Evolutionary conservation across 225 moss, liverwort and hornwort genomes (phyloP).

Genomic region (Physcomitrellopsis africana): DNA sequence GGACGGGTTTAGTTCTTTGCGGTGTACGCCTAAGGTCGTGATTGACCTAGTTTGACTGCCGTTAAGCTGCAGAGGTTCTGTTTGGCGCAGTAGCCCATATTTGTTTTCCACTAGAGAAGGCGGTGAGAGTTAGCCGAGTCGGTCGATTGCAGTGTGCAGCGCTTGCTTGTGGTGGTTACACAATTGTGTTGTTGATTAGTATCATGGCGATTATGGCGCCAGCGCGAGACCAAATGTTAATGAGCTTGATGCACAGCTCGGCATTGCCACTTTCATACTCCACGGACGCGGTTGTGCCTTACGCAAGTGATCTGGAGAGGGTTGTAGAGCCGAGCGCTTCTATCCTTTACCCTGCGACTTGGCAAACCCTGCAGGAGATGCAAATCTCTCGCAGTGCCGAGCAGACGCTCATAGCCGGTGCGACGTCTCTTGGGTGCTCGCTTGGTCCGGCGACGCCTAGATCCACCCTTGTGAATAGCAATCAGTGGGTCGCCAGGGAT

Average conservation of each 20-base stretch:
- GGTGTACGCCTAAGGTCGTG: too few species aligned
- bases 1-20: too few species aligned
- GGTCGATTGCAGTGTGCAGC: too few species aligned
- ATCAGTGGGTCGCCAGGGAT: not conserved
- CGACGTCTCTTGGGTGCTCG: not conserved
- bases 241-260: slow-evolving; percentile 23
- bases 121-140: too few species aligned
- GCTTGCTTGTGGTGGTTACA: too few species aligned
- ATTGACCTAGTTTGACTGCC: too few species aligned
- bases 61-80: too few species aligned
- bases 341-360: not conserved
- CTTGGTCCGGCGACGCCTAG: not conserved
- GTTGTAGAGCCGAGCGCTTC: slow-evolving; percentile 10
- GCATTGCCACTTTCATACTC: not conserved
- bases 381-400: not conserved
- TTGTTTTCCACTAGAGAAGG: too few species aligned
- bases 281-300: not conserved
- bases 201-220: slow-evolving; percentile 32
- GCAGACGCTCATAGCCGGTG: not conserved
- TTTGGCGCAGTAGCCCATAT: too few species aligned
- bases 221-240: slow-evolving; percentile 21
- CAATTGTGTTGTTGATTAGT: too few species aligned
- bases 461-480: slow-evolving; percentile 9
- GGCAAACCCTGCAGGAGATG: slow-evolving; percentile 9
- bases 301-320: not conserved